Evolutionary conservation across 805 yeast species (phyloP), one percentile per base, ranked within the genome.

Genomic region (Metschnikowia gruessii): DNA sequence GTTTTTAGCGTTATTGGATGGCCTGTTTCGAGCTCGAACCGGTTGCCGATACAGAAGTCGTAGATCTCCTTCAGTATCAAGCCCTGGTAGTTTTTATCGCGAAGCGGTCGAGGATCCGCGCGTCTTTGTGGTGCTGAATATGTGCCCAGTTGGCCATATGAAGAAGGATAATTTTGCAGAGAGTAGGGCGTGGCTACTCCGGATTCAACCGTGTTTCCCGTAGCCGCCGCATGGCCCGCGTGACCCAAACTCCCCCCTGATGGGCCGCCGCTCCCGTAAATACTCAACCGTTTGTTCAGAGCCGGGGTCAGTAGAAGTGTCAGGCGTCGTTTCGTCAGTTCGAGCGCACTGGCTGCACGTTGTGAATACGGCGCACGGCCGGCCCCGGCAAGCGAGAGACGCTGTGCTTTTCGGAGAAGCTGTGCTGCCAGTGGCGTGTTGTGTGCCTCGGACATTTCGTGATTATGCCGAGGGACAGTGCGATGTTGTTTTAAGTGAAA

Each of bases 21-120:
- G 55, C 81, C 83, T 73, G 82, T 83, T 48, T 85, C 92, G 30
- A 79, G 68, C 58, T 87, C 95, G 63, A 87, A 90, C 59, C 79
- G 78, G 61, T 84, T 79, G 9, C 70, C 66, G 4, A 74, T 67
- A 42, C 90, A 66, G 61, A 80, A 91, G 24, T 82, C 83, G 58
- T 75, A 77, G 15, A 89, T 75, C 42, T 85, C 86, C 48, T 82
- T 82, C 53, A 81, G 87, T 50, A 87, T 78, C 22, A 75, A 67
- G 36, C 65, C 67, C 61, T 86, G 95, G 61, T 80, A 88, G 50
- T 71, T 75, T 51, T 77, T 77, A 62, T 89, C 96, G 46, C 90
- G 72, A 22, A 89, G 63, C 4, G 96, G 96, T 43, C 97, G 73
- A 26, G 86, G 84, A 65, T 89, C 96, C 52, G 37, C 26, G 16